Conservation (phyloP, 805 yeast genomes). For the Pichia pseudocactophila region DNA sequence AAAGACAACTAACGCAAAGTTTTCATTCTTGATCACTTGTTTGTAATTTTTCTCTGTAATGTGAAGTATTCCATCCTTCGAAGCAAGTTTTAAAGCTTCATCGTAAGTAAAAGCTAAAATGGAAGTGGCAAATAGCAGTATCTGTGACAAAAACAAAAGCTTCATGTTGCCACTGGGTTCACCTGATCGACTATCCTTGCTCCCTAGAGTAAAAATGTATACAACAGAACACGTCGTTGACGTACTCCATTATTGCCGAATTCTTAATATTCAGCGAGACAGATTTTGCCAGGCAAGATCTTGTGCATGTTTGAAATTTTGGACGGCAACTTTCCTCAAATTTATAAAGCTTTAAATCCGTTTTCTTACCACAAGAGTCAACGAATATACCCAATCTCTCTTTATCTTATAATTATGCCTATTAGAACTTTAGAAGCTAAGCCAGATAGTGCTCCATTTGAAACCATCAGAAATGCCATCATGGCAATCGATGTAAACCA, state of each 20-base stretch:
- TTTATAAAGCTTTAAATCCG: too few relatives aligned
- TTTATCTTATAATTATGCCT: not conserved
- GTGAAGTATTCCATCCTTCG: constrained; percentile 11
- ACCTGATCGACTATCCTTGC: too few relatives aligned
- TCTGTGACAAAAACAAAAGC: not conserved
- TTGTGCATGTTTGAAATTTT: too few relatives aligned
- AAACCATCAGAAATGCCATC: constrained; percentile 53
- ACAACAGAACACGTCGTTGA: too few relatives aligned
- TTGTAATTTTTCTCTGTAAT: constrained; percentile 56
- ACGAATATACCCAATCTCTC: too few relatives aligned
- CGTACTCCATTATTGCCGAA: too few relatives aligned
- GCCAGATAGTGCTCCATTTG: constrained; percentile 46
- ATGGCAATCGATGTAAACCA: constrained; percentile 82
- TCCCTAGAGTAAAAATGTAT: too few relatives aligned
- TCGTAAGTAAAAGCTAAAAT: constrained; percentile 15
- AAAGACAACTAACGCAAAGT: constrained; percentile 54
- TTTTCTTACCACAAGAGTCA: too few relatives aligned
- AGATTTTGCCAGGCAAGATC: too few relatives aligned
- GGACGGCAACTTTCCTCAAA: too few relatives aligned
- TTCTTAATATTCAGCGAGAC: too few relatives aligned
- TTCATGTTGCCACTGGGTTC: not conserved
- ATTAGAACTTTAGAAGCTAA: constrained; percentile 16
- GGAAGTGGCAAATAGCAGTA: constrained; percentile 1
- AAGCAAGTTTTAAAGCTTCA: constrained; percentile 10
- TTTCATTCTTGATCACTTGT: constrained; percentile 48